Percentiles rank a stretch among this genome's conserved stretches.
Evolutionary conservation across 2,329 filamentous ascomycete species (phyloP).

Genomic region (Cordyceps cicadae): DNA sequence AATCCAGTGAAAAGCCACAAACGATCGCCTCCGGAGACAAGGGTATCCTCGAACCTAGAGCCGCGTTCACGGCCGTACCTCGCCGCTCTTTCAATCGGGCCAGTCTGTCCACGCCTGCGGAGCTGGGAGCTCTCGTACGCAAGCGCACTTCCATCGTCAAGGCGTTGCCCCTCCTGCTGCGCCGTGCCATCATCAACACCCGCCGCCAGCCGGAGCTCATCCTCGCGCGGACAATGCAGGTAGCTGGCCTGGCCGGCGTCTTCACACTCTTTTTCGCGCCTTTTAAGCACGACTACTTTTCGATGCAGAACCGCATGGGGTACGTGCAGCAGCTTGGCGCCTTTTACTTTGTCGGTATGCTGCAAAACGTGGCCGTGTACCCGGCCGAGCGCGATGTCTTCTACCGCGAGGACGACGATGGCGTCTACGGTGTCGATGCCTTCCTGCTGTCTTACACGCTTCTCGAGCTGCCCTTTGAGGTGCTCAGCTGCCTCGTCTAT

Average conservation of each 20-base stretch:
- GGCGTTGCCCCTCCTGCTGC: conserved; percentile 60
- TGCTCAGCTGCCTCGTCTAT: conserved; percentile 57
- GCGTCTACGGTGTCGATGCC: conserved; percentile 61
- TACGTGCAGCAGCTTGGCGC: conserved; percentile 65
- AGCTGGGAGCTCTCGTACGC: conserved; percentile 60
- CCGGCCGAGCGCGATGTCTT: conserved; percentile 67
- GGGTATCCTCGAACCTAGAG: conserved; percentile 10
- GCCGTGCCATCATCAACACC: conserved; percentile 61
- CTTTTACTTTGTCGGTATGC: conserved; percentile 68
- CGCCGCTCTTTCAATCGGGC: conserved; percentile 35
- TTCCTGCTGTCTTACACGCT: conserved; percentile 64
- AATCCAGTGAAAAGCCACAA: not conserved
- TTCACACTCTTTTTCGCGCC: conserved; percentile 65
- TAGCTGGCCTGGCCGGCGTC: conserved; percentile 54
- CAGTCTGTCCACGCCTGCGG: conserved; percentile 56
- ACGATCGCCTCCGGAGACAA: conserved; percentile 1
- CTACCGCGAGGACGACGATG: conserved; percentile 67
- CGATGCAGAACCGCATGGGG: conserved; percentile 65
- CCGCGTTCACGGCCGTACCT: conserved; percentile 17
- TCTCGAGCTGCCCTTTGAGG: conserved; percentile 64
- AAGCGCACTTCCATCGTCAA: conserved; percentile 52
- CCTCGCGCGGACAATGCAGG: conserved; percentile 58
- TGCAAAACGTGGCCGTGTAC: conserved; percentile 70
- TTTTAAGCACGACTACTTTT: conserved; percentile 58
- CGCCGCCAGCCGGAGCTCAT: conserved; percentile 57